A percentile compares a stretch with the other conserved stretches of the same genome.
These are phyloP conservation scores for Cadophora luteo-olivacea DNA, from an alignment of 2,329 filamentous ascomycete species.

Conservation along the genomic window DNA sequence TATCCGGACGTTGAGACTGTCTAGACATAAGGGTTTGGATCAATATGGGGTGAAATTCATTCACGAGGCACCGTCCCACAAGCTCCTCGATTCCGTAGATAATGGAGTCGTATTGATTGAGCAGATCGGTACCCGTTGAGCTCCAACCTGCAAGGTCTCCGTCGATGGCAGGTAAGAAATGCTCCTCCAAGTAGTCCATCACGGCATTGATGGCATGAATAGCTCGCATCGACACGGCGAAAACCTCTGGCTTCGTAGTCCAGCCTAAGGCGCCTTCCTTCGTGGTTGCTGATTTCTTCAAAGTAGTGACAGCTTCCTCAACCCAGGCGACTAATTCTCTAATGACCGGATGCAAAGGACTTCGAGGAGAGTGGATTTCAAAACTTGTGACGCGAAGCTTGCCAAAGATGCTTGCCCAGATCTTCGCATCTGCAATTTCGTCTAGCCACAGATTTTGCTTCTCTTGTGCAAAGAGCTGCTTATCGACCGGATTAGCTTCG, in stretches of 20 bases:
- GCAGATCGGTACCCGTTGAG: neutral
- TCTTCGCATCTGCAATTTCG: conserved; percentile 72
- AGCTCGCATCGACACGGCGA: conserved; percentile 60
- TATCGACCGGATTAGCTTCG: conserved; percentile 60
- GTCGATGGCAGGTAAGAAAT: neutral
- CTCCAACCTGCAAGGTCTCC: neutral
- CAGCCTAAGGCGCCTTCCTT: conserved; percentile 75
- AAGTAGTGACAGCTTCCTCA: conserved; percentile 23
- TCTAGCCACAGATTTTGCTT: conserved; percentile 96
- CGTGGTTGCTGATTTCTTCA: conserved; percentile 42
- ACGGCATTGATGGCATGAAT: conserved; percentile 44
- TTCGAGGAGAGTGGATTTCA: neutral
- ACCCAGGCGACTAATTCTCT: conserved; percentile 54
- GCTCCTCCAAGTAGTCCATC: conserved; percentile 14
- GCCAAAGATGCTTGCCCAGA: conserved; percentile 64
- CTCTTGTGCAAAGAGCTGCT: conserved; percentile 82
- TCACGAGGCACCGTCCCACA: neutral
- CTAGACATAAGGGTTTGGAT: neutral
- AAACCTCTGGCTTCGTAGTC: conserved; percentile 71
- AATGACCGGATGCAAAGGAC: conserved; percentile 1
- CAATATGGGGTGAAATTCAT: conserved; percentile 9
- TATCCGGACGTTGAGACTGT: neutral
- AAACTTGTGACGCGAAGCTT: neutral
- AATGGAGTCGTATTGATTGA: neutral
- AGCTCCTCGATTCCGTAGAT: neutral